Evolutionary conservation across 768 basidiomycete genomes (phyloP).

Genomic region (Russula sp.): DNA sequence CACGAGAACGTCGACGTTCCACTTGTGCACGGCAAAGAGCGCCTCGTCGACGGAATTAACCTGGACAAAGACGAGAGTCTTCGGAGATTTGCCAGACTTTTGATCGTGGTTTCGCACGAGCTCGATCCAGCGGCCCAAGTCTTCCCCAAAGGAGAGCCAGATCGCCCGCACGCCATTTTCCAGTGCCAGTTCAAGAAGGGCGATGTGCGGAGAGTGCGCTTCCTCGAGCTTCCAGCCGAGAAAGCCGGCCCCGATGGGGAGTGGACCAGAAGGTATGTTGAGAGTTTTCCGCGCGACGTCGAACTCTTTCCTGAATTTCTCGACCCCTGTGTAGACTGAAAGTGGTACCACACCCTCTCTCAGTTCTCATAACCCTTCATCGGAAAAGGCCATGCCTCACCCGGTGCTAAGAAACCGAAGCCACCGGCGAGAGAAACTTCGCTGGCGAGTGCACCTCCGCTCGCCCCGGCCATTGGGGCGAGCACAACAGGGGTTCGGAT

Average conservation of each 20-base stretch:
- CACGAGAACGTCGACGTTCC: slow-evolving; percentile 67
- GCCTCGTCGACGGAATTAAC: slow-evolving; percentile 57
- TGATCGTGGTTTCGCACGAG: slow-evolving; percentile 50
- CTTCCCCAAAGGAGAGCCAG: slow-evolving; percentile 67
- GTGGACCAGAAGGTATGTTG: slow-evolving; percentile 24
- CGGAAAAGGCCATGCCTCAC: slow-evolving; percentile 29
- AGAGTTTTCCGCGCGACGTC: slow-evolving; percentile 43
- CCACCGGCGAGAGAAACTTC: slow-evolving; percentile 62
- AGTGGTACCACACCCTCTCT: neutral
- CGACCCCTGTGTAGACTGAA: slow-evolving; percentile 42
- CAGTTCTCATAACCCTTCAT: neutral
- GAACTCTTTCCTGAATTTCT: slow-evolving; percentile 45
- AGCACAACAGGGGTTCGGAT: slow-evolving; percentile 52
- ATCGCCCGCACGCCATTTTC: slow-evolving; percentile 52
- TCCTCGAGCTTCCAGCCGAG: slow-evolving; percentile 65
- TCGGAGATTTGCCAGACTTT: slow-evolving; percentile 32
- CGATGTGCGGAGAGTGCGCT: slow-evolving; percentile 30
- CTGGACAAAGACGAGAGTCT: slow-evolving; percentile 56
- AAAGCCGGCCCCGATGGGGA: slow-evolving; percentile 69
- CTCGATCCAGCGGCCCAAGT: slow-evolving; percentile 52
- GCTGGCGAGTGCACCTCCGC: slow-evolving; percentile 45
- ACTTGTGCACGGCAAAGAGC: slow-evolving; percentile 49
- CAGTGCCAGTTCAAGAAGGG: slow-evolving; percentile 43
- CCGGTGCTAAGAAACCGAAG: slow-evolving; percentile 67
- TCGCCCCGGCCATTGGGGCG: slow-evolving; percentile 66